A percentile compares a stretch with the other conserved stretches of the same genome.
Evolutionary conservation across 306 rosid genomes (phyloP).

Genomic region (Prosopis cineraria): DNA sequence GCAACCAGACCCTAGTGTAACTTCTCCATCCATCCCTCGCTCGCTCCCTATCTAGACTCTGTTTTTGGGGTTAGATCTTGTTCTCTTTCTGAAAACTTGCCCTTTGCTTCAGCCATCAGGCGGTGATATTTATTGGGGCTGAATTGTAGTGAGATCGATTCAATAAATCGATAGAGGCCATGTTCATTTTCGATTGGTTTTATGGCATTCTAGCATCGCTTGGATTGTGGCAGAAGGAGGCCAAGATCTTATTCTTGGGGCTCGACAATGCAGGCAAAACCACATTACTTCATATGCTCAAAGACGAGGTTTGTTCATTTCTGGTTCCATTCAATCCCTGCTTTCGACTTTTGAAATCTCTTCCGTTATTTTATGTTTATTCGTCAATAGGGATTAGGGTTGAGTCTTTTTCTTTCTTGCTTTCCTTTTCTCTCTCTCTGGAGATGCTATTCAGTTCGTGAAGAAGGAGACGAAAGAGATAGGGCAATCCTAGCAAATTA

Average conservation of each 20-base stretch:
- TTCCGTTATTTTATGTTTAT: neutral
- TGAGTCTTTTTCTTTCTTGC: neutral
- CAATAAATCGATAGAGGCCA: conserved; percentile 21
- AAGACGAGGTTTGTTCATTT: conserved; percentile 65
- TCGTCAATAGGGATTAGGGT: conserved; percentile 1
- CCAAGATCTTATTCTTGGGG: conserved; percentile 89
- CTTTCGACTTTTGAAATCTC: neutral
- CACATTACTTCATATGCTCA: conserved; percentile 91
- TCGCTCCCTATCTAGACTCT: conserved; percentile 23
- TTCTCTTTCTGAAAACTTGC: conserved; percentile 19
- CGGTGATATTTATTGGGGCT: conserved; percentile 11
- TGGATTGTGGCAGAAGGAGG: conserved; percentile 95
- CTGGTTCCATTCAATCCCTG: neutral
- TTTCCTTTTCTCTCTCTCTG: neutral
- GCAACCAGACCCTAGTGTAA: neutral
- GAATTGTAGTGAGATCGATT: conserved; percentile 23
- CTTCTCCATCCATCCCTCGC: neutral
- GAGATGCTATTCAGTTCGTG: neutral
- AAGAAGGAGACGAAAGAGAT: neutral
- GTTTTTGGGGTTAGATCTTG: conserved; percentile 46
- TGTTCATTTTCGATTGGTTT: conserved; percentile 88
- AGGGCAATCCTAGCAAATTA: neutral
- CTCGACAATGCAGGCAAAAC: conserved; percentile 93
- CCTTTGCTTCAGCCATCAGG: neutral
- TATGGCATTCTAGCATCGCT: conserved; percentile 86